Evolutionary conservation across 2,329 filamentous ascomycete species (phyloP).

Genomic region (Ilyonectria sp.): DNA sequence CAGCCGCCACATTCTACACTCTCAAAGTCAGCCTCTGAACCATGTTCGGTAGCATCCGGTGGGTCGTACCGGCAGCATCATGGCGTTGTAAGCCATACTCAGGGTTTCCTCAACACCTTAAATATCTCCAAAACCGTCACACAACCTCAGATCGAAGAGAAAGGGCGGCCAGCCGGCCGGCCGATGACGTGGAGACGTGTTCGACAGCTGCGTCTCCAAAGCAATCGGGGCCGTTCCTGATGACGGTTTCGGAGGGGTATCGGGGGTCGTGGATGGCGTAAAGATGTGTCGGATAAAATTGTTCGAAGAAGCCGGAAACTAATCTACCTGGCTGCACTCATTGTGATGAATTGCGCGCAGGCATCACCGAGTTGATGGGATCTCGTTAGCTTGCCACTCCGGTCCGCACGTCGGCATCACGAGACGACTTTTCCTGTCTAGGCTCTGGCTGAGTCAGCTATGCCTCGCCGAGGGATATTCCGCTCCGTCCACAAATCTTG

Average conservation of each 20-base stretch:
- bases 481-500: constrained; percentile 30
- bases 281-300: constrained; percentile 29
- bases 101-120: constrained; percentile 20
- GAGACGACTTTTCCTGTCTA: constrained; percentile 45
- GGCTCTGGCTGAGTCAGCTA: constrained; percentile 45
- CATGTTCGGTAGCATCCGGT: constrained; percentile 17
- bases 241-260: background rate
- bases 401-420: constrained; percentile 49
- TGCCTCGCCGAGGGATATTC: constrained; percentile 42
- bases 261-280: constrained; percentile 17
- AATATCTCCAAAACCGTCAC: constrained; percentile 17
- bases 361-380: constrained; percentile 40
- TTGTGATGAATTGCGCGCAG: constrained; percentile 46
- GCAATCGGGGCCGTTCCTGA: background rate
- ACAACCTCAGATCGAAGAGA: constrained; percentile 23
- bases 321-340: constrained; percentile 46
- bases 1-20: constrained; percentile 58
- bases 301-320: constrained; percentile 33
- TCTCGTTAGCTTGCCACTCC: constrained; percentile 48
- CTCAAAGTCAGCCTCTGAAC: constrained; percentile 40
- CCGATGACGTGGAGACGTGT: constrained; percentile 42
- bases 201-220: constrained; percentile 18
- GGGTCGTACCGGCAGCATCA: constrained; percentile 50
- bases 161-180: constrained; percentile 31
- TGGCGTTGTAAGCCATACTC: constrained; percentile 49